These are phyloP conservation scores for Trichocladium uniseriatum DNA, from an alignment of 495 filamentous ascomycete species.

Conservation along the genomic window DNA sequence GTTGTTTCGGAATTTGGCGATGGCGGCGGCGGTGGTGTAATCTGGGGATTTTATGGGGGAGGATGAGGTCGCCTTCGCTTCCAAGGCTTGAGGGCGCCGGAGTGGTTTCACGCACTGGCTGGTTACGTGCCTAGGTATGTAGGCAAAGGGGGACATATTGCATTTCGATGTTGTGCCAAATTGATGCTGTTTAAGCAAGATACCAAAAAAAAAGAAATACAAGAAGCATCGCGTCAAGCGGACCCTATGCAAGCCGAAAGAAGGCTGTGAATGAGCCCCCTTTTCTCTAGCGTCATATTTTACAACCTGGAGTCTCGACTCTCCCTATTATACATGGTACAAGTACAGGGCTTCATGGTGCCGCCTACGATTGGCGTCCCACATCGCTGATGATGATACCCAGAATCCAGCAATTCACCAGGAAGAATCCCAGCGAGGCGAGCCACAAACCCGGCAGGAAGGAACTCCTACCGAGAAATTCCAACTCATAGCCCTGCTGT, in stretches of 20 bases:
- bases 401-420: conserved; percentile 78
- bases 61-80: not conserved
- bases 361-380: not conserved
- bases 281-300: no score
- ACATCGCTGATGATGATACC: conserved; percentile 69
- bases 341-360: no score
- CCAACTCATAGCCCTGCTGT: conserved; percentile 76
- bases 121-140: not conserved
- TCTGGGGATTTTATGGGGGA: not conserved
- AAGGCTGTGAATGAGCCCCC: not conserved
- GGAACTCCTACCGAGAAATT: conserved; percentile 77
- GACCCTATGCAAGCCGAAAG: not conserved
- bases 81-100: not conserved
- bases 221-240: no score
- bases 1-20: no score
- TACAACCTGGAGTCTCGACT: no score
- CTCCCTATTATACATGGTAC: not conserved
- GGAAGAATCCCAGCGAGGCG: conserved; percentile 67
- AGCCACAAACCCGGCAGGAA: conserved; percentile 79
- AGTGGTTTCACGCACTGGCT: not conserved
- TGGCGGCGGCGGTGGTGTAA: not conserved
- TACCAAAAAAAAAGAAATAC: not conserved
- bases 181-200: not conserved
- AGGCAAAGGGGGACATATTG: not conserved
- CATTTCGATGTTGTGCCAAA: not conserved